A percentile compares a stretch with the other conserved stretches of the same genome.
phyloP scores from a whole-genome alignment of 2,329 filamentous ascomycete genomes.

The Pseudogymnoascus sp. region DNA sequence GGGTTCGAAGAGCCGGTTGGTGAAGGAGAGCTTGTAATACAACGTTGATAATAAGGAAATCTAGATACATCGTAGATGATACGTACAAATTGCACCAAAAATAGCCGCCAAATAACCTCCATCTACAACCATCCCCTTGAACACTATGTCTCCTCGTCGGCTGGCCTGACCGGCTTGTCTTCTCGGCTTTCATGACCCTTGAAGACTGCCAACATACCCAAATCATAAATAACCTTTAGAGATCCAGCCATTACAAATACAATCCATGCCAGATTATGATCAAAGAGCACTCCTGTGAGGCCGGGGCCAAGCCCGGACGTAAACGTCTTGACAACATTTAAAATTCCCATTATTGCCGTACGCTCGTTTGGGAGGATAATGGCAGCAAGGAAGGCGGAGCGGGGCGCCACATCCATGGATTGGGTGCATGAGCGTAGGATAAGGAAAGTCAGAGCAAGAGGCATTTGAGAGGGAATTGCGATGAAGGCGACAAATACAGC shows the following conservation, averaged over 20 bases:
- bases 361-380: slow-evolving; percentile 56
- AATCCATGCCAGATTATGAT: slow-evolving; percentile 47
- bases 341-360: slow-evolving; percentile 61
- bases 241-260: slow-evolving; percentile 54
- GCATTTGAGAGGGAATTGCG: slow-evolving; percentile 44
- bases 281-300: slow-evolving; percentile 55
- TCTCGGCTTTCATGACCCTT: slow-evolving; percentile 24
- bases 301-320: slow-evolving; percentile 53
- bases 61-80: background rate
- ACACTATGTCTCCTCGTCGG: slow-evolving; percentile 14
- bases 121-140: background rate
- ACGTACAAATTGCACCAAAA: background rate
- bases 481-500: slow-evolving; percentile 57
- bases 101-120: background rate
- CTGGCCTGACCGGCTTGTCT: slow-evolving; percentile 14
- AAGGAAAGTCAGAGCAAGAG: slow-evolving; percentile 49
- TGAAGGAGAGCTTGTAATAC: background rate
- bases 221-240: slow-evolving; percentile 53
- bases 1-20: background rate
- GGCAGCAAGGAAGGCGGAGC: slow-evolving; percentile 59
- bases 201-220: slow-evolving; percentile 47
- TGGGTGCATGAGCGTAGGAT: slow-evolving; percentile 52
- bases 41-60: background rate
- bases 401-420: slow-evolving; percentile 63
- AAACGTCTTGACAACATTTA: slow-evolving; percentile 61